Percentiles rank a stretch among this genome's conserved stretches.
Evolutionary conservation across 345 rosid genomes (phyloP).

Genomic region (Lepidium aucheri): DNA sequence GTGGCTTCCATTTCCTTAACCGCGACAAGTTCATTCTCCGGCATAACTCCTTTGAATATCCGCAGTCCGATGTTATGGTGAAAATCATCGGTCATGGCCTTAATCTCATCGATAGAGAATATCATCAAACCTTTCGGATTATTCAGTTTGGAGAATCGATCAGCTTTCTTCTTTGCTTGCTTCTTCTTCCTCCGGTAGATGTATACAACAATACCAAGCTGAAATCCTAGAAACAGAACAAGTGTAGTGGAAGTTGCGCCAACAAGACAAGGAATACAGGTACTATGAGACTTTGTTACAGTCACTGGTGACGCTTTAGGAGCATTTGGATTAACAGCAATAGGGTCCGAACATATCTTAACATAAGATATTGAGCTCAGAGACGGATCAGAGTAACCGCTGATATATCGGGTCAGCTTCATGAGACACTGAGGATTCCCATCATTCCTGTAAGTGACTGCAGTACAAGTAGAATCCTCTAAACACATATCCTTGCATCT

Average conservation of each 20-base stretch:
- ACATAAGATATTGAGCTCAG: constrained; percentile 51
- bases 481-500: constrained; percentile 49
- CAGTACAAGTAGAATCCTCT: constrained; percentile 39
- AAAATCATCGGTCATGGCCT: constrained; percentile 48
- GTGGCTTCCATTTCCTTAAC: constrained; percentile 45
- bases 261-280: constrained; percentile 51
- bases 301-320: constrained; percentile 11
- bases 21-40: constrained; percentile 40
- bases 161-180: constrained; percentile 33
- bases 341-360: constrained; percentile 60
- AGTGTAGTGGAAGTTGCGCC: constrained; percentile 51
- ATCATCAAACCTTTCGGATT: constrained; percentile 49
- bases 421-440: constrained; percentile 44
- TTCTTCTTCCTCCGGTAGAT: constrained; percentile 44
- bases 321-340: constrained; percentile 48
- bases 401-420: constrained; percentile 42
- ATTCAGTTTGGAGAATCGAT: constrained; percentile 28
- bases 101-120: constrained; percentile 54
- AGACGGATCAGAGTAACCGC: constrained; percentile 66
- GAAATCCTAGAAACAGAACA: constrained; percentile 39
- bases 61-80: constrained; percentile 44
- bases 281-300: constrained; percentile 1
- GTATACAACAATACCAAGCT: constrained; percentile 41
- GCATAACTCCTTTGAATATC: constrained; percentile 57
- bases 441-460: constrained; percentile 56